These are phyloP conservation scores for Boletus tomentosulus DNA, from an alignment of 768 basidiomycete species.

Conservation along the genomic window DNA sequence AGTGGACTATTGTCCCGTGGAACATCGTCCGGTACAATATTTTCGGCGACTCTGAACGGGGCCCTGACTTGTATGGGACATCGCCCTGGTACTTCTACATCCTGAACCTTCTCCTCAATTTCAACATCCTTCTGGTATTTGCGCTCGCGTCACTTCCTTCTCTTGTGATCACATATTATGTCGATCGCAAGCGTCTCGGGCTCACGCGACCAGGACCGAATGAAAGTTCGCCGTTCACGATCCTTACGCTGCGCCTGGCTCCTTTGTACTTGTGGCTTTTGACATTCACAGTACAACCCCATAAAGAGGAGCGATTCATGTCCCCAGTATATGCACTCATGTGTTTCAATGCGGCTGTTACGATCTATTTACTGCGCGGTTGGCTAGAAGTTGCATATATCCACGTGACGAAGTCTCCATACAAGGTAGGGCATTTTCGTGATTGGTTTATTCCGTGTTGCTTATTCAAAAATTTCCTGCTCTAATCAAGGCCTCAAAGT, in stretches of 20 bases:
- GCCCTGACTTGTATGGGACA: slow-evolving; percentile 92
- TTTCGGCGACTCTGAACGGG: slow-evolving; percentile 71
- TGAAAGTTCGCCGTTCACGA: slow-evolving; percentile 74
- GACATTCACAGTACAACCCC: slow-evolving; percentile 76
- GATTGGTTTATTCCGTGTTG: not conserved
- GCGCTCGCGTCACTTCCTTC: slow-evolving; percentile 80
- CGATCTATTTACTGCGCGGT: slow-evolving; percentile 78
- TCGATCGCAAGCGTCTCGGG: slow-evolving; percentile 78
- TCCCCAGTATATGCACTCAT: slow-evolving; percentile 89
- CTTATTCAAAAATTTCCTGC: not conserved
- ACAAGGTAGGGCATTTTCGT: slow-evolving; percentile 53
- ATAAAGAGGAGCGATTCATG: slow-evolving; percentile 99
- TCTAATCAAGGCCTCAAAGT: slow-evolving; percentile 62
- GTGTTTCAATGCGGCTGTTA: slow-evolving; percentile 92
- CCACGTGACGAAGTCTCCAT: slow-evolving; percentile 75
- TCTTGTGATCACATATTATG: slow-evolving; percentile 63
- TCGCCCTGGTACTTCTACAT: slow-evolving; percentile 85
- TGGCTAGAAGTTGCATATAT: slow-evolving; percentile 81
- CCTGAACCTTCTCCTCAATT: slow-evolving; percentile 87
- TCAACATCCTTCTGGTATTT: slow-evolving; percentile 81
- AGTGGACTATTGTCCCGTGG: slow-evolving; percentile 76
- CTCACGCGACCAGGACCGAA: slow-evolving; percentile 43
- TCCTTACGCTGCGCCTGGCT: slow-evolving; percentile 72
- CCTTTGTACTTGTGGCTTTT: slow-evolving; percentile 90
- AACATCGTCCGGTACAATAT: slow-evolving; percentile 94